These are phyloP conservation scores for Sphagnum fallax DNA, from an alignment of 228 moss, liverwort and hornwort species.

Conservation along the genomic window DNA sequence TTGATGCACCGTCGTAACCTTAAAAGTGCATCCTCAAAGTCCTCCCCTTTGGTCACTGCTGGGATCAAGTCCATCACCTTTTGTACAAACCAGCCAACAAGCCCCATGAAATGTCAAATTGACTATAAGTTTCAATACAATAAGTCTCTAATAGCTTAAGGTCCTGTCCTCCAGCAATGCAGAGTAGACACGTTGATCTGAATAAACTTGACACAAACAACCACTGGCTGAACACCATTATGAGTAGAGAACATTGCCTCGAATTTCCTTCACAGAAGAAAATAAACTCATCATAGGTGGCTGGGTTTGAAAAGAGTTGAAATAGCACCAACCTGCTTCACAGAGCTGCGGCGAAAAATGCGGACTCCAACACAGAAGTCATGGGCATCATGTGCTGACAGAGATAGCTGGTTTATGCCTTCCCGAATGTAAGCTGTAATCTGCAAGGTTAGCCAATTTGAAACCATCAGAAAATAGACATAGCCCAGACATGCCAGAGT, in stretches of 20 bases:
- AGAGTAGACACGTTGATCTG: too few relatives aligned
- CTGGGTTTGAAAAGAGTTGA: too few relatives aligned
- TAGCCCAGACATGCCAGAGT: neutral
- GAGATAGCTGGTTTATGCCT: slow-evolving; percentile 72
- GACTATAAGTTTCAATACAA: too few relatives aligned
- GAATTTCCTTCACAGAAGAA: too few relatives aligned
- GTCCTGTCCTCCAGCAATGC: too few relatives aligned
- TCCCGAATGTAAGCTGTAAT: slow-evolving; percentile 65
- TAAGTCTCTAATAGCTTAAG: too few relatives aligned
- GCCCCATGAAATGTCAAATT: too few relatives aligned
- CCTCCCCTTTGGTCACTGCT: slow-evolving; percentile 66
- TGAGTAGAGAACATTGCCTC: too few relatives aligned
- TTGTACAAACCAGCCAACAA: neutral
- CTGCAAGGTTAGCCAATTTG: slow-evolving; percentile 19
- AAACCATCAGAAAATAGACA: neutral
- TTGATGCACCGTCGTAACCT: slow-evolving; percentile 87
- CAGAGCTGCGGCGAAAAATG: slow-evolving; percentile 72
- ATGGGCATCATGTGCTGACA: slow-evolving; percentile 81
- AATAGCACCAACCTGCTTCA: slow-evolving; percentile 39
- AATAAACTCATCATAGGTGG: too few relatives aligned
- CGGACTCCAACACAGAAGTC: slow-evolving; percentile 90
- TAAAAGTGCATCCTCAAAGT: slow-evolving; percentile 83
- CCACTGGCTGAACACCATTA: too few relatives aligned
- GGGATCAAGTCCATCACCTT: slow-evolving; percentile 81
- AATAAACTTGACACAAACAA: too few relatives aligned